Conservation (phyloP, 352 stramenopile species). For the Phytopythium oedochilum region DNA sequence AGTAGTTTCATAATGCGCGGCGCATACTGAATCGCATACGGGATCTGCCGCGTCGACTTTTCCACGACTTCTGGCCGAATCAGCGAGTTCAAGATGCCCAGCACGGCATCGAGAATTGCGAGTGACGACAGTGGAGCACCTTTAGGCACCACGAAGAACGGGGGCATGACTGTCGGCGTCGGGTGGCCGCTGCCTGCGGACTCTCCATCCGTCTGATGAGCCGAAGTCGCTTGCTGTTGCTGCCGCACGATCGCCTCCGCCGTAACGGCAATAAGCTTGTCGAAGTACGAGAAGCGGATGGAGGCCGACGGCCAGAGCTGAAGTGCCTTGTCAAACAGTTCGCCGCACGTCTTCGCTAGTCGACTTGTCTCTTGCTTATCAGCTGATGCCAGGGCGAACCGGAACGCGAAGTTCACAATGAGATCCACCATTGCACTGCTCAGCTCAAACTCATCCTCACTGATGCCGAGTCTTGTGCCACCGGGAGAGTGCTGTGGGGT, state of each 20-base stretch:
- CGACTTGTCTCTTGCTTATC: constrained; percentile 87
- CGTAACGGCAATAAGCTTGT: constrained; percentile 89
- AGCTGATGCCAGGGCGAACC: constrained; percentile 83
- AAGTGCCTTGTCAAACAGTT: constrained; percentile 86
- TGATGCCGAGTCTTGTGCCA: constrained; percentile 16
- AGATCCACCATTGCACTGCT: constrained; percentile 87
- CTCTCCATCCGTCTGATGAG: constrained; percentile 8
- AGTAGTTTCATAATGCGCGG: constrained; percentile 88
- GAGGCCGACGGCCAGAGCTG: constrained; percentile 78
- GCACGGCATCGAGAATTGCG: constrained; percentile 83
- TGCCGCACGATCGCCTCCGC: constrained; percentile 81
- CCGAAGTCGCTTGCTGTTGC: constrained; percentile 36
- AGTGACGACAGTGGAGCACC: constrained; percentile 77
- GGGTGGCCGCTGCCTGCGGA: constrained; percentile 6
- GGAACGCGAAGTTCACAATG: constrained; percentile 91
- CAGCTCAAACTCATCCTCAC: constrained; percentile 85
- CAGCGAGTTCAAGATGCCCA: constrained; percentile 85
- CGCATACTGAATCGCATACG: constrained; percentile 86
- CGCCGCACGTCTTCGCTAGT: constrained; percentile 84
- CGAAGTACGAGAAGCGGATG: constrained; percentile 89
- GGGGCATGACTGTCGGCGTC: constrained; percentile 52
- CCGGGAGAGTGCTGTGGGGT: constrained; percentile 1
- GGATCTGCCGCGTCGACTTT: constrained; percentile 64
- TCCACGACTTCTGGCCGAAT: constrained; percentile 70
- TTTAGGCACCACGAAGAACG: constrained; percentile 80